A percentile compares a stretch with the other conserved stretches of the same genome.
These are phyloP conservation scores for Aureobasidium vineae DNA, from an alignment of 2,329 filamentous ascomycete genomes.

Conservation along the genomic window DNA sequence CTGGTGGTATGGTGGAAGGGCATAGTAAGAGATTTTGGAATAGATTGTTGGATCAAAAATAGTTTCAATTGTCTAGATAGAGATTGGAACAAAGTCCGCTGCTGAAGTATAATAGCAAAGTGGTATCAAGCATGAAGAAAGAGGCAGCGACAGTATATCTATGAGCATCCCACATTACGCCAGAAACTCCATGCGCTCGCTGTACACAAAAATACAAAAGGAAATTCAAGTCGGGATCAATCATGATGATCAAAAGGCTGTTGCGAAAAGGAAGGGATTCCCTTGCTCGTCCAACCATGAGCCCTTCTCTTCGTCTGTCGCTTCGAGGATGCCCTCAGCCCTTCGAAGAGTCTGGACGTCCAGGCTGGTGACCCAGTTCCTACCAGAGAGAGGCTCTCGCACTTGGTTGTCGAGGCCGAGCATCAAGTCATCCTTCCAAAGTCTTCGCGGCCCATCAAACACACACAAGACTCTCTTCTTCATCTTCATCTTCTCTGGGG, in stretches of 20 bases:
- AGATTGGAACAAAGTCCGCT: background rate
- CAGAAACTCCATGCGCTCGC: conserved; percentile 11
- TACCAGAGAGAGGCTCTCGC: conserved; percentile 67
- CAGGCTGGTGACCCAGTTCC: conserved; percentile 85
- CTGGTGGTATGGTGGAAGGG: background rate
- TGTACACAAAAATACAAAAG: background rate
- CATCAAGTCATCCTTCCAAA: conserved; percentile 99
- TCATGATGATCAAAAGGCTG: conserved; percentile 1
- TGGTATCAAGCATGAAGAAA: conserved; percentile 11
- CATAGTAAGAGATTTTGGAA: background rate
- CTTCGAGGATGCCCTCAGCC: conserved; percentile 76
- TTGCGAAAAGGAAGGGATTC: background rate
- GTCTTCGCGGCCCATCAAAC: conserved; percentile 80
- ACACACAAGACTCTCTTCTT: conserved; percentile 95
- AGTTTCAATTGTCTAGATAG: background rate
- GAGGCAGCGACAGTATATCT: background rate
- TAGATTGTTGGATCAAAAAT: background rate
- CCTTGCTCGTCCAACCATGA: conserved; percentile 69
- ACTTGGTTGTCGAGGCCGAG: conserved; percentile 93
- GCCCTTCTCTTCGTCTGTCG: conserved; percentile 84
- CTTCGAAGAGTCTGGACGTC: conserved; percentile 87
- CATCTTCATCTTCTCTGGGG: conserved; percentile 92
- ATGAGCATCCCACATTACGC: background rate
- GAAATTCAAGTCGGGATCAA: background rate
- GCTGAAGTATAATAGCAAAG: background rate